Percentiles rank a stretch among this genome's conserved stretches.
Conservation (phyloP, 192 early-diverging fungal genomes). For the Allomyces macrogynus region DNA sequence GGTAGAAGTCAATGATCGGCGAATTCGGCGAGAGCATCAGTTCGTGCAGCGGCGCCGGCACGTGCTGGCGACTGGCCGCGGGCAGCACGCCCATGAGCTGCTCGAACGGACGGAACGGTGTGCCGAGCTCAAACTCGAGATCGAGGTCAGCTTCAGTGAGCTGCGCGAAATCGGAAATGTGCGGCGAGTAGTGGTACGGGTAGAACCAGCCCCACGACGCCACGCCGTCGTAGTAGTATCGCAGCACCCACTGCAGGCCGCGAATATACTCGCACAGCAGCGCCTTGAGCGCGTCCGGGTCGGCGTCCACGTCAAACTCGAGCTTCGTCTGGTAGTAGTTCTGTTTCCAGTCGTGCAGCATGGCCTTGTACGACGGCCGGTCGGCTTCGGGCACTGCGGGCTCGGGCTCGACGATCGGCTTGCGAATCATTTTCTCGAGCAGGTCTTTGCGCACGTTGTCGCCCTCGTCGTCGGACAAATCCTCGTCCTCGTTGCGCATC, state of each 20-base stretch:
- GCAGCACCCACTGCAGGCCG: slow-evolving; percentile 93
- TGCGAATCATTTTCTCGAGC: not conserved
- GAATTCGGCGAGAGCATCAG: slow-evolving; percentile 66
- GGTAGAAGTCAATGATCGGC: slow-evolving; percentile 93
- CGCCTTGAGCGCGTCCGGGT: not conserved
- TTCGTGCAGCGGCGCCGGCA: slow-evolving; percentile 54
- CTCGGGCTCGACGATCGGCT: not conserved
- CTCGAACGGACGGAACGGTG: slow-evolving; percentile 87
- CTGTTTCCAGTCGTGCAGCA: slow-evolving; percentile 3
- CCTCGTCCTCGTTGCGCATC: slow-evolving; percentile 2
- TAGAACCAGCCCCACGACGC: slow-evolving; percentile 98
- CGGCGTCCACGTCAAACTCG: not conserved
- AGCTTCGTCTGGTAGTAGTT: not conserved
- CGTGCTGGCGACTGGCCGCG: slow-evolving; percentile 54
- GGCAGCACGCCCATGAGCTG: slow-evolving; percentile 98
- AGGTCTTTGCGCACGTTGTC: not conserved
- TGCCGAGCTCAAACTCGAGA: slow-evolving; percentile 57
- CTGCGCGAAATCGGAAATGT: slow-evolving; percentile 69
- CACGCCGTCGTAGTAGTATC: slow-evolving; percentile 90
- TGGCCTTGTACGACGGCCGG: not conserved
- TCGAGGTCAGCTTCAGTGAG: slow-evolving; percentile 33
- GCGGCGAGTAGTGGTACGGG: slow-evolving; percentile 92
- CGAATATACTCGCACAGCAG: slow-evolving; percentile 56
- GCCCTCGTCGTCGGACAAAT: slow-evolving; percentile 1
- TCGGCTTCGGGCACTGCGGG: not conserved